A percentile compares a stretch with the other conserved stretches of the same genome.
phyloP scores from a whole-genome alignment of 371 early-diverging fungal species.

The Circinella umbellata region DNA sequence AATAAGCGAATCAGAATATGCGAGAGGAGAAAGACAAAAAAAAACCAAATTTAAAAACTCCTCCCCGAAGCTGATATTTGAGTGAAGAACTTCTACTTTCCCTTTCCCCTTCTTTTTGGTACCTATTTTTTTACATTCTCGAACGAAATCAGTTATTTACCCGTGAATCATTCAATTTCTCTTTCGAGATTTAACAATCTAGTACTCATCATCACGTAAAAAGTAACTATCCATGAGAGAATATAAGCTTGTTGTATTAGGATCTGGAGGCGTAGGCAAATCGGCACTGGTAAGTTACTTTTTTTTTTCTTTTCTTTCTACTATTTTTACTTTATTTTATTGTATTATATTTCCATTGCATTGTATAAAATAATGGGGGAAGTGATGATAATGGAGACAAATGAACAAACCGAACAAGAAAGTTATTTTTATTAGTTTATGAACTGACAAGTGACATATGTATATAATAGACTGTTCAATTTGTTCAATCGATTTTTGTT shows the following conservation, averaged over 20 bases:
- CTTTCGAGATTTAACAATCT: constrained; percentile 6
- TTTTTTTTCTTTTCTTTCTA: background rate
- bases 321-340: background rate
- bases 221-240: constrained; percentile 9
- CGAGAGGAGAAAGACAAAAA: too few species aligned
- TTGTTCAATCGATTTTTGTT: constrained; percentile 23
- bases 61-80: too few species aligned
- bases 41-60: too few species aligned
- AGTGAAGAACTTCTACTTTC: too few species aligned
- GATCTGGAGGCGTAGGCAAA: constrained; percentile 21
- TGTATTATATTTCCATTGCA: too few species aligned
- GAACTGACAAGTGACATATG: background rate
- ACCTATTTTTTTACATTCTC: background rate
- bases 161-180: background rate
- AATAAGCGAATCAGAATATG: too few species aligned
- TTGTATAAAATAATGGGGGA: background rate
- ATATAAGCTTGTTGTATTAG: constrained; percentile 16
- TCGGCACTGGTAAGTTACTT: constrained; percentile 13
- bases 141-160: background rate
- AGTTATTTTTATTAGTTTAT: too few species aligned
- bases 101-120: background rate
- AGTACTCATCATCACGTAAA: background rate
- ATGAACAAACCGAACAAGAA: too few species aligned
- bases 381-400: too few species aligned
- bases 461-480: constrained; percentile 17